Evolutionary conservation across 2,329 filamentous ascomycete genomes (phyloP), one percentile per base, ranked within the genome.

Genomic region (Diplodia seriata): DNA sequence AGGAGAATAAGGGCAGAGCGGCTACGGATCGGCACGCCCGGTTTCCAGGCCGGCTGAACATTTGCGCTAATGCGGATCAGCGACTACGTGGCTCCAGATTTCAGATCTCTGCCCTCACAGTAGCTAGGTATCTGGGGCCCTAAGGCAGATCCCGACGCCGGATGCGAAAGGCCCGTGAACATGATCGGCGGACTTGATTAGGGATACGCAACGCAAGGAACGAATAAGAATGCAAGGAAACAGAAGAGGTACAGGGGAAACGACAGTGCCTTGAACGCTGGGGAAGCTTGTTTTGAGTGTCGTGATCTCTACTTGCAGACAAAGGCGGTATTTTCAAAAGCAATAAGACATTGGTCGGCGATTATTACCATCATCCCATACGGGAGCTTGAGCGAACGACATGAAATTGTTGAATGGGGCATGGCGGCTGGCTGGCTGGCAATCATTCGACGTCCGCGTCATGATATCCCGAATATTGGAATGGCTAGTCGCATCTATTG

Each of bases 241-340:
- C 4, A 26, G 26, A 26, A 26, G 26, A 26, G 26, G 26, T 26
- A 0, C 26, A 26, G 3, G 26, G 3, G 0, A 4, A 26, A 26
- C 26, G 3, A 4, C 1, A 4, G 26, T 26, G 26, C 1, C 4
- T 4, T 4, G 4, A 1, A 26, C 3, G 26, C 26, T 4, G 3
- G 1, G 26, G 26, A 26, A 26, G 26, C 26, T 26, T 26, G 26
- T 26, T 26, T 26, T 4, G 3, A 26, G 26, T 26, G 3, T 4
- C 0, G 3, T 26, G 2, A 26, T 26, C 26, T 26, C 26, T 26
- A 26, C 26, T 26, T 26, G 26, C 3, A 26, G 26, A 26, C 3
- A 26, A 26, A 4, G 26, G 26, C 26, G 3, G 26, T 1, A 26
- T 4, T 26, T 26, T 0, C 26, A 4, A 26, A 26, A 26, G 26